Base-by-base conservation (phyloP, 805 yeast species). In the Candida lessepsii region DNA sequence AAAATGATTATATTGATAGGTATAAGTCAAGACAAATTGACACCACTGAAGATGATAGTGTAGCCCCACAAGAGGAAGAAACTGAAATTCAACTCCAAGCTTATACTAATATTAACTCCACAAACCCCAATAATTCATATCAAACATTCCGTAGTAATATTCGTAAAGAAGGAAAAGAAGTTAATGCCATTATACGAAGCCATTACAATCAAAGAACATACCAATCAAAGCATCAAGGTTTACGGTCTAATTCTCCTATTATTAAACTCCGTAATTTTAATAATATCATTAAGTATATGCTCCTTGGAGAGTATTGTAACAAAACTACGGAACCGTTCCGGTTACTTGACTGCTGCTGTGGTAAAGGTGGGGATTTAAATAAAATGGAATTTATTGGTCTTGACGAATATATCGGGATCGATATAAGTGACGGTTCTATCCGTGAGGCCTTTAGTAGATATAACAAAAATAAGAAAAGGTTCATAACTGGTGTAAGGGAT, bases 361-460 rank as follows among this genome's bases (percentile, higher is more conserved):
- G 99, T 10, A 95, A 93, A 60, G 99, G 99, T 38, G 99, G 99
- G 19, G 99, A 93, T 65, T 66, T 93, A 53, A 79, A 84, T 51
- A 93, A 93, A 59, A 91, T 96, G 81, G 85, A 82, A 37, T 78
- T 78, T 50, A 83, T 87, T 1, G 68, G 76, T 15, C 76, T 87
- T 2, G 73, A 78, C 16, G 90, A 89, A 35, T 86, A 85, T 49
- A 80, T 90, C 40, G 99, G 99, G 1, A 73, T 93, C 20, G 99
- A 93, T 62, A 82, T 93, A 31, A 89, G 96, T 14, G 93, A 90
- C 58, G 83, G 83, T 3, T 86, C 96, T 5, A 81, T 93, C 37
- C 70, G 75, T 37, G 96, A 93, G 57, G 98, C 97, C 0, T 77
- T 77, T 40, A 75, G 78, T 26, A 73, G 99, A 51, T 91, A 81